Evolutionary conservation across 495 filamentous ascomycete genomes (phyloP), one percentile per base, ranked within the genome.

Genomic region (Penicillium turbatum): DNA sequence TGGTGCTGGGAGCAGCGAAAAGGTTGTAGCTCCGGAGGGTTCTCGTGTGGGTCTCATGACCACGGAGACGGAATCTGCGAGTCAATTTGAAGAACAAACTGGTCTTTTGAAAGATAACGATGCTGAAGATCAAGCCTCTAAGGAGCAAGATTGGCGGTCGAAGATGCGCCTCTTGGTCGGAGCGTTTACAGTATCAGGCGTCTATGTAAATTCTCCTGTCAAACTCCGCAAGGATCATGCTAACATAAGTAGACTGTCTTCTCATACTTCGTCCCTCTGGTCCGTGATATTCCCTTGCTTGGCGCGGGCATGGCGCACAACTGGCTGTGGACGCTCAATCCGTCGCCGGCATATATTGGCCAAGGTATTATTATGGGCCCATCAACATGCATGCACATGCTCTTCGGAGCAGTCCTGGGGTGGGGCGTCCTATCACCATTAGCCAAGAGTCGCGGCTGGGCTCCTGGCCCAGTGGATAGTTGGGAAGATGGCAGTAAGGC

Each of bases 301-400:
- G 93, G 93, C 0, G 66, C 79, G 1, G 67, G 78, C 6, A 79
- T 95, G 8, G 92, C 90, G 0, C 68, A 76, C 13, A 83, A 84
- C 17, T 98, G 92, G 92, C 76, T 97, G 3, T 99, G 93, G 93
- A 92, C 88, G 15, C 77, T 99, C 12, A 99, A 99, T 54, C 93
- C 95, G 5, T 93, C 88, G 40, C 86, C 95, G 24, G 93, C 93
- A 26, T 97, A 99, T 65, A 82, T 97, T 19, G 93, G 92, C 2
- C 80, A 83, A 60, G 80, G 80, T 3, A 80, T 82, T 54, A 82
- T 97, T 79, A 96, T 96, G 92, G 67, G 85, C 4, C 90, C 93
- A 16, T 85, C 86, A 30, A 97, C 92, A 1, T 97, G 91, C 41
- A 77, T 93, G 53, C 93, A 97, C 57, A 97, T 99, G 93, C 82